Conservation (phyloP, 1,284 basidiomycete species). For the Pterula multifida region DNA sequence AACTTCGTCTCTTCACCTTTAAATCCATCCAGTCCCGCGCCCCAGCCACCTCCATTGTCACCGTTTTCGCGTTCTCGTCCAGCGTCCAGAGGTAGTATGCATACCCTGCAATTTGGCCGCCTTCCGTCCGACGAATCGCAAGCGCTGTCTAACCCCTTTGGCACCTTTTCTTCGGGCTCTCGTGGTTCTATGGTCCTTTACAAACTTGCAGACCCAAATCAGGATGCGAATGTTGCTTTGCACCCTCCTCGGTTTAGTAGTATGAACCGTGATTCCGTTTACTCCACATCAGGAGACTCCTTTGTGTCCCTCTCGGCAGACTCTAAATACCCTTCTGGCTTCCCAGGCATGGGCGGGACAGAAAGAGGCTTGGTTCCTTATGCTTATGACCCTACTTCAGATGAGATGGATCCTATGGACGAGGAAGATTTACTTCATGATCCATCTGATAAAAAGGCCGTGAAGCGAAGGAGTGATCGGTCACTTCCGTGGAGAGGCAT, state of each 20-base stretch:
- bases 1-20: not conserved
- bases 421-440: slow-evolving; percentile 55
- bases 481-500: slow-evolving; percentile 42
- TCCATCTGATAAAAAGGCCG: slow-evolving; percentile 26
- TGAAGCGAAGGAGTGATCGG: slow-evolving; percentile 5
- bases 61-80: not conserved
- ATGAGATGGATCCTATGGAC: slow-evolving; percentile 48
- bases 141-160: not conserved
- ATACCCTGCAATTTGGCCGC: not conserved
- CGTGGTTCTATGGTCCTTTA: slow-evolving; percentile 3
- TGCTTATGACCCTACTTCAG: slow-evolving; percentile 50
- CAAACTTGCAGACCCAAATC: not conserved
- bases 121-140: not conserved
- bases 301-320: slow-evolving; percentile 41
- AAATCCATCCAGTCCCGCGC: not conserved
- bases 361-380: slow-evolving; percentile 47
- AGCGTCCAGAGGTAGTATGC: slow-evolving; percentile 1
- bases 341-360: slow-evolving; percentile 14
- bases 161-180: not conserved
- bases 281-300: slow-evolving; percentile 36
- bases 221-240: not conserved
- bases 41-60: not conserved
- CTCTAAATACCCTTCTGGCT: slow-evolving; percentile 49
- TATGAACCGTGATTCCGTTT: slow-evolving; percentile 24
- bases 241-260: not conserved